These are phyloP conservation scores for Moricandia moricandioides DNA, from an alignment of 345 rosid genomes.

Conservation along the genomic window DNA sequence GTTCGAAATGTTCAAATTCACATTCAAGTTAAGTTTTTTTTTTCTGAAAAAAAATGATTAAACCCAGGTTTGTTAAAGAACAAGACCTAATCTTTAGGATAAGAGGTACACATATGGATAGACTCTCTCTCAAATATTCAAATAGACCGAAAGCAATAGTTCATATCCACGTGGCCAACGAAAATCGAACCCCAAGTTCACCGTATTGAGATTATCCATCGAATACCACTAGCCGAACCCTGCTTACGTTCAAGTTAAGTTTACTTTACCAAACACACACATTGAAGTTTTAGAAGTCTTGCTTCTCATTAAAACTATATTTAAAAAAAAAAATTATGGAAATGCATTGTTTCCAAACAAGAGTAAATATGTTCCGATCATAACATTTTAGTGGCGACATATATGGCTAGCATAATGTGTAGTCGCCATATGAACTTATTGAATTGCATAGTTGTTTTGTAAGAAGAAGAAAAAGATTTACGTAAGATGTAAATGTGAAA, in stretches of 20 bases:
- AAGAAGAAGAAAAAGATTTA: too few species aligned
- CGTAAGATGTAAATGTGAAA: not conserved
- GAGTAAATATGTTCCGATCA: not conserved
- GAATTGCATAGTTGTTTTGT: not conserved
- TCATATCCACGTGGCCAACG: too few species aligned
- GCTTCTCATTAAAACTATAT: not conserved
- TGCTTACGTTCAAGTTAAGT: not conserved
- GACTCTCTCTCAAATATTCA: too few species aligned
- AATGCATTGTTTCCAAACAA: not conserved
- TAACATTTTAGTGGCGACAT: not conserved
- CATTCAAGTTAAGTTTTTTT: not conserved
- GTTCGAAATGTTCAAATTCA: not conserved
- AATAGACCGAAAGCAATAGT: too few species aligned
- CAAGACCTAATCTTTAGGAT: too few species aligned
- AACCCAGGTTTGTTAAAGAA: too few species aligned
- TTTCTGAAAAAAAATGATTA: too few species aligned
- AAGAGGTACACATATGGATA: too few species aligned
- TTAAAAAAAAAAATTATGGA: not conserved
- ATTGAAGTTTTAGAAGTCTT: not conserved
- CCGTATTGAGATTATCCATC: too few species aligned
- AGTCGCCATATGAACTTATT: not conserved
- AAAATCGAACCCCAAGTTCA: too few species aligned
- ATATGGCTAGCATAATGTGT: not conserved
- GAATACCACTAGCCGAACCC: too few species aligned
- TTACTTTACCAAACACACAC: not conserved